Base-by-base conservation (phyloP, 73 alveolate species). In the Uronychia setigera region DNA sequence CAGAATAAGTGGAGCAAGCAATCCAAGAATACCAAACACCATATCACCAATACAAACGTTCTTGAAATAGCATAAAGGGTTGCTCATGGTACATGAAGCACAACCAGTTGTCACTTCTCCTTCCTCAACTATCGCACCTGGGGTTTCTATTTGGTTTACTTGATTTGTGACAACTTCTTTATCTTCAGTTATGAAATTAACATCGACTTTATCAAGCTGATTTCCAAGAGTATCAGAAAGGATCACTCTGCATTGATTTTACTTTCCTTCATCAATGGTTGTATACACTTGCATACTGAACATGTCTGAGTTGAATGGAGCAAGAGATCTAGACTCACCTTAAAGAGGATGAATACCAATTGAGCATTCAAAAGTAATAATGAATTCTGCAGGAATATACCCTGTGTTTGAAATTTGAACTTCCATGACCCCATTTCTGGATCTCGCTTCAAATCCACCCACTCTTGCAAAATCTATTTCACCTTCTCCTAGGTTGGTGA, bases 401-500 rank as follows among this genome's bases (percentile, higher is more conserved):
- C 98, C 98, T 27, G 83, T 77, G 82, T 94, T 94, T 26, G 57
- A 35, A 77, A 94, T 60, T 32, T 57, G 35, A 19, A 92, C 86
- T 33, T 57, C 79, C 35, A 93, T 32, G 1, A 25, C 58, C 67
- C 97, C 97, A 83, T 92, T 85, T 28, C 80, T 78, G 26, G 94
- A 59, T 77, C 75, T 75, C 25, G 94, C 83, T 60, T 88, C 94
- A 75, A 94, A 94, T 57, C 76, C 59, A 29, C 85, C 75, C 29
- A 88, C 76, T 75, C 29, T 29, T n/a, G 87, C 84, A 1, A 19
- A 1, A 46, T 58, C 58, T 33, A 94, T 94, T 60, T 86, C 84
- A 29, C 96, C 98, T 32, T 85, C 58, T 30, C 94, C 85, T 29
- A 94, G 87, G 78, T 87, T 91, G 32, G 91, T 35, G 0, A 87